Evolutionary conservation across 1,284 basidiomycete species (phyloP).

Genomic region (Gymnopus androsaceus): DNA sequence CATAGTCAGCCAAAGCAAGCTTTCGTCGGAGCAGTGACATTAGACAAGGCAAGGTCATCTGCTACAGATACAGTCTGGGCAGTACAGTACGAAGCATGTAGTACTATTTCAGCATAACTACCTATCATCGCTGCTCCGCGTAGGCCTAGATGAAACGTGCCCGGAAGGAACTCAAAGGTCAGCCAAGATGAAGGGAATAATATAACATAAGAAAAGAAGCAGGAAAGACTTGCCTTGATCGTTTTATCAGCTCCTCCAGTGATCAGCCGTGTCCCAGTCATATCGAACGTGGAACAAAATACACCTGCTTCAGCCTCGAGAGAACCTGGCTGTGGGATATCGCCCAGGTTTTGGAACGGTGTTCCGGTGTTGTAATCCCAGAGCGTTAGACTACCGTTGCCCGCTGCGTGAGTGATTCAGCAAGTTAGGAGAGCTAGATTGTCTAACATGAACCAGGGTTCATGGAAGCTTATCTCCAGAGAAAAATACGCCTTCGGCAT

Average conservation of each 20-base stretch:
- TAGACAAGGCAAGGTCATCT: not conserved
- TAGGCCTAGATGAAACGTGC: conserved; percentile 43
- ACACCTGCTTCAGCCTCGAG: conserved; percentile 95
- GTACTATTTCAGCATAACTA: not conserved
- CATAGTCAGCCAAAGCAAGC: not conserved
- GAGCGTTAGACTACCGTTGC: conserved; percentile 86
- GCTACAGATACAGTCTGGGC: not conserved
- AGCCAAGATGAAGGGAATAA: too few species aligned
- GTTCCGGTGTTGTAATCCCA: conserved; percentile 96
- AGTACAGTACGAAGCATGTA: not conserved
- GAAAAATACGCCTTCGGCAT: conserved; percentile 95
- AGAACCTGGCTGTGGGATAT: conserved; percentile 95
- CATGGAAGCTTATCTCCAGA: conserved; percentile 72
- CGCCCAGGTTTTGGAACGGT: conserved; percentile 93
- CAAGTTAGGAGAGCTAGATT: conserved; percentile 13
- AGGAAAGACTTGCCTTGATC: conserved; percentile 69
- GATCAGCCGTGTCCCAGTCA: conserved; percentile 92
- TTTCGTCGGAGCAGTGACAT: not conserved
- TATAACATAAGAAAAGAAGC: conserved; percentile 9
- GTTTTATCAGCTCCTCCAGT: conserved; percentile 99
- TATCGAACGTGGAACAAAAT: conserved; percentile 96
- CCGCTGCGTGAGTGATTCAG: conserved; percentile 49
- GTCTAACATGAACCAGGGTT: not conserved
- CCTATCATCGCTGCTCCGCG: conserved; percentile 46
- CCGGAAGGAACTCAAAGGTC: too few species aligned